Percentiles rank a stretch among this genome's conserved stretches.
Evolutionary conservation across 2,329 filamentous ascomycete genomes (phyloP).

Genomic region (Myriosclerotinia curreyana): DNA sequence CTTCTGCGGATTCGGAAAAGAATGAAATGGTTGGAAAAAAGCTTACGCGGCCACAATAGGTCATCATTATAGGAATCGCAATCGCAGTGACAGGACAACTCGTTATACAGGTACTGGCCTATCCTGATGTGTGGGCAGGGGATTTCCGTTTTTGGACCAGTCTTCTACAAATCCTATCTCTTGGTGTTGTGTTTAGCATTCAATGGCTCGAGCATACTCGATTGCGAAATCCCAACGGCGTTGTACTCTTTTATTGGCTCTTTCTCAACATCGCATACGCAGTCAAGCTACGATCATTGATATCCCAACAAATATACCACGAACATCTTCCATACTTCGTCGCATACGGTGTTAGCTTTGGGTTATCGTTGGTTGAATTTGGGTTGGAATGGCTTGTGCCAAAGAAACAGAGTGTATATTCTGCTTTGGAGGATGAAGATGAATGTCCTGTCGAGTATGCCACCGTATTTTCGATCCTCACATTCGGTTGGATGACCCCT

Average conservation of each 20-base stretch:
- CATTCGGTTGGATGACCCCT: conserved; percentile 98
- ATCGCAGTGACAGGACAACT: conserved; percentile 58
- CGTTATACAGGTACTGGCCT: conserved; percentile 58
- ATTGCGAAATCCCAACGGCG: conserved; percentile 65
- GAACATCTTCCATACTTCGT: conserved; percentile 60
- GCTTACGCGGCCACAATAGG: conserved; percentile 41
- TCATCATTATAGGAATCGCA: conserved; percentile 56
- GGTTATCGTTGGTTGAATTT: conserved; percentile 59
- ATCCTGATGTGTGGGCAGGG: conserved; percentile 56
- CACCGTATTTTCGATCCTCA: conserved; percentile 87
- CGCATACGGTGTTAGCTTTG: conserved; percentile 58
- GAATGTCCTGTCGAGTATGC: conserved; percentile 80
- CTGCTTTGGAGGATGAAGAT: conserved; percentile 64
- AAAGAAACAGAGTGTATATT: conserved; percentile 66
- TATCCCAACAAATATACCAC: conserved; percentile 57
- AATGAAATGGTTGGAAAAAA: not conserved
- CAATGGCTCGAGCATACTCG: conserved; percentile 71
- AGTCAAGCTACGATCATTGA: conserved; percentile 66
- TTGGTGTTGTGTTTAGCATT: conserved; percentile 60
- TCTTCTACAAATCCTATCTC: conserved; percentile 57
- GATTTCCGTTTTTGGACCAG: conserved; percentile 72
- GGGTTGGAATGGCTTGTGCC: conserved; percentile 66
- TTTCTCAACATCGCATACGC: conserved; percentile 62
- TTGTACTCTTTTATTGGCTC: conserved; percentile 72
- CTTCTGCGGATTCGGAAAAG: conserved; percentile 26